Conservation (phyloP, 352 stramenopile species). For the Phytophthora citricola region DNA sequence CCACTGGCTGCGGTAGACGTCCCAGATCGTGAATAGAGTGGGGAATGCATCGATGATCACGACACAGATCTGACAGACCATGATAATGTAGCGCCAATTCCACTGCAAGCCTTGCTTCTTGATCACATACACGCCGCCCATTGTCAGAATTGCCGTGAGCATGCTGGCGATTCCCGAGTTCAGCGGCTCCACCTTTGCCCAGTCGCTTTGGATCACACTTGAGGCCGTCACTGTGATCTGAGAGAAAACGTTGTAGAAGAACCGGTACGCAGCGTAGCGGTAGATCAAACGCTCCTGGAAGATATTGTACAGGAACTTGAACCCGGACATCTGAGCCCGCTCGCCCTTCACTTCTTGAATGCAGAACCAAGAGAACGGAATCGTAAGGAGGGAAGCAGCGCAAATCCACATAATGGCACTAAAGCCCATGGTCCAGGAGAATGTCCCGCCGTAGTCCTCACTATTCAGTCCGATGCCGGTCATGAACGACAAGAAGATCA, state of each 20-base stretch:
- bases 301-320: conserved; percentile 51
- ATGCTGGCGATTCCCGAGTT: conserved; percentile 61
- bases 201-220: conserved; percentile 55
- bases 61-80: conserved; percentile 42
- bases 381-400: conserved; percentile 32
- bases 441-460: conserved; percentile 53
- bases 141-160: conserved; percentile 43
- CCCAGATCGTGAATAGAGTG: conserved; percentile 64
- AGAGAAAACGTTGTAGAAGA: conserved; percentile 52
- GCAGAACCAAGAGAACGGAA: conserved; percentile 47
- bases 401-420: conserved; percentile 59
- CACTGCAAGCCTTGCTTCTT: conserved; percentile 53
- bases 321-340: conserved; percentile 25
- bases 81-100: conserved; percentile 60
- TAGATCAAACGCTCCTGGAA: conserved; percentile 53
- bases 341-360: conserved; percentile 46
- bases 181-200: conserved; percentile 59
- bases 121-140: conserved; percentile 37
- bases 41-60: conserved; percentile 50
- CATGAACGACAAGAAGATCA: conserved; percentile 47
- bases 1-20: conserved; percentile 64
- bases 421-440: conserved; percentile 63
- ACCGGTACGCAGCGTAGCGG: conserved; percentile 52
- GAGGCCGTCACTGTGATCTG: conserved; percentile 52
- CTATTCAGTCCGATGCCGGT: conserved; percentile 54